Base-by-base conservation (phyloP, 495 filamentous ascomycete genomes). In the Cladorrhinum samala region DNA sequence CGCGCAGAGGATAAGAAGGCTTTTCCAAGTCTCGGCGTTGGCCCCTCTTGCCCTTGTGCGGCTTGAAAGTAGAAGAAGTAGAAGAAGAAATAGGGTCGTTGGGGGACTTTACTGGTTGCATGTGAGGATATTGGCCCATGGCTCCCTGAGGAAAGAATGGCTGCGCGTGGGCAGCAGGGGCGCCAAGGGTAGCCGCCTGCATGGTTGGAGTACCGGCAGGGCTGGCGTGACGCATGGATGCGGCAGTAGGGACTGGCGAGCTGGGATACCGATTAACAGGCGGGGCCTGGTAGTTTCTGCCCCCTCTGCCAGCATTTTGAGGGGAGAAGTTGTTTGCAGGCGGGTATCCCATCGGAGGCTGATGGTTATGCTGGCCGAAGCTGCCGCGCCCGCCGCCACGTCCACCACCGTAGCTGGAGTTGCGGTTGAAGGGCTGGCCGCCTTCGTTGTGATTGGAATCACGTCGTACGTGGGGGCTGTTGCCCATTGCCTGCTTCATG, bases 361-460 rank as follows among this genome's bases (percentile, higher is more conserved):
- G 27, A 33, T 33, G 78, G 60, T 82, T 78, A 66, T 81, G 77
- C 49, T 75, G 74, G 41, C 77, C 77, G 69, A 81, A 85, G 38
- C 58, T 54, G 48, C 67, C 72, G 23, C 72, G 66, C 46, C 60
- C 57, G 46, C 64, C 68, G 59, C 79, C 79, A 50, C 81, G n/a
- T n/a, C n/a, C 82, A 50, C 77, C 77, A 68, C 79, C 63, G 65
- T 80, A 57, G 75, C 82, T 83, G 66, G 79, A 78, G 72, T 85
- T 11, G 27, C 27, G 27, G 27, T 5, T 33, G 27, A 33, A 33
- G n/a, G n/a, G 81, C 48, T 94, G 89, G 68, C 83, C 84, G 63
- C 90, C 86, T 43, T 82, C 77, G 11, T 87, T 89, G 66, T 88
- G 85, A 3, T 88, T 85, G 16, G 90, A 95, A 62, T 91, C 86